Evolutionary conservation across 2,329 filamentous ascomycete genomes (phyloP), one percentile per base, ranked within the genome.

Genomic region (Zarea fungicola): DNA sequence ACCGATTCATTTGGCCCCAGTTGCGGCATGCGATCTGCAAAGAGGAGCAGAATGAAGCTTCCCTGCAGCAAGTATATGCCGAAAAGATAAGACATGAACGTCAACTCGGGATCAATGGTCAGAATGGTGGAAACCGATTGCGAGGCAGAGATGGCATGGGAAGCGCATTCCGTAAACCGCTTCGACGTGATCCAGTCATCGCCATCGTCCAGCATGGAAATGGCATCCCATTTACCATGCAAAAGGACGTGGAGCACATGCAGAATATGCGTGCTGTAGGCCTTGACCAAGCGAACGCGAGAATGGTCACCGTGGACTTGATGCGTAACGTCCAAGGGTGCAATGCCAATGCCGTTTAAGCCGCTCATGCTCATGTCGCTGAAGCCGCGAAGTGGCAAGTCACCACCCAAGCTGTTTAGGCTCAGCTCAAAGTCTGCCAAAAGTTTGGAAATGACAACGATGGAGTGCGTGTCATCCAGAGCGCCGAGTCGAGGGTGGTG

Each of bases 1-100:
- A 76, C 73, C 3, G 66, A 70, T 53, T 68, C 61, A 44, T 73
- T 73, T 0, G 65, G 67, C 3, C 70, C 71, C 0, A 74, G 62
- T 50, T 74, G 69, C 2, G 70, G 68, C 69, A 76, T 72, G 7
- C 72, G 65, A 52, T 77, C 74, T 8, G 72, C 72, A 42, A 76
- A 73, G 1, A 76, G 57, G 3, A 76, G 60, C 6, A 77, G 60
- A 18, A 75, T 70, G 42, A 76, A 75, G 52, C 72, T 76, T 1
- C 74, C 73, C 43, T 76, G 73, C 4, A 77, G 62, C 0, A 77
- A 62, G 48, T 77, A 78, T 7, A 76, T 75, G 1, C 74, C 73
- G 44, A 76, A 76, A 3, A 77, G 61, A 54, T 75, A 77, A 1
- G 74, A 72, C 71, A 76, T 76, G 44, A 76, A 77, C 0, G 68